These are phyloP conservation scores for Fonsecaea erecta DNA, from an alignment of 2,329 filamentous ascomycete species.

Conservation along the genomic window DNA sequence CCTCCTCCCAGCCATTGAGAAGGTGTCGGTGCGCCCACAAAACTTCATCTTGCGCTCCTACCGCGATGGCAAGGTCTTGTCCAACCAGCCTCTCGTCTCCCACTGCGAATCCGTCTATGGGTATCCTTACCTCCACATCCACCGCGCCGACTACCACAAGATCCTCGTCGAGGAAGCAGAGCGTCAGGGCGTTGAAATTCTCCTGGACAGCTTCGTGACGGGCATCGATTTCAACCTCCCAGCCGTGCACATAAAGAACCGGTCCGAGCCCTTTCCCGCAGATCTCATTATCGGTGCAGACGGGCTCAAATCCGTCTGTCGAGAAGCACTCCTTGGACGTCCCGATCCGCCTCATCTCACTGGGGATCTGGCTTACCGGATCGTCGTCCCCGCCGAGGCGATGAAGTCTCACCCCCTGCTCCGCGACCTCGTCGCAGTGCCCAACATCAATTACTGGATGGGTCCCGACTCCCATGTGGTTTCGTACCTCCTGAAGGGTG, in stretches of 20 bases:
- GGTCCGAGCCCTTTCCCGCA: constrained; percentile 41
- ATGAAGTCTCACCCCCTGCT: constrained; percentile 56
- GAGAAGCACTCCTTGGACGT: constrained; percentile 51
- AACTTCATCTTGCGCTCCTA: constrained; percentile 42
- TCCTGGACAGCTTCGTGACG: constrained; percentile 38
- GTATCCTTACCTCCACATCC: constrained; percentile 54
- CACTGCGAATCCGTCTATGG: constrained; percentile 40
- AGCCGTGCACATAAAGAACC: constrained; percentile 43
- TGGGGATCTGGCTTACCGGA: constrained; percentile 62
- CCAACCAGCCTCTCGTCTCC: constrained; percentile 42
- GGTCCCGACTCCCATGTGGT: constrained; percentile 59
- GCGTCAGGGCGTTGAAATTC: constrained; percentile 47
- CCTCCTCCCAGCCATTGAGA: constrained; percentile 38
- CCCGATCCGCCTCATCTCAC: constrained; percentile 56
- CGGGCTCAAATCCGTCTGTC: constrained; percentile 52
- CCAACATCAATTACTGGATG: constrained; percentile 60
- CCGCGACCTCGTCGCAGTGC: constrained; percentile 50
- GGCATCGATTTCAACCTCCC: constrained; percentile 39
- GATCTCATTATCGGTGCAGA: constrained; percentile 58
- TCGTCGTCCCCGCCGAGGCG: constrained; percentile 55
- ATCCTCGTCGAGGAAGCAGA: constrained; percentile 49
- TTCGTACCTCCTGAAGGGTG: constrained; percentile 53
- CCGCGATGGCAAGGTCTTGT: constrained; percentile 44
- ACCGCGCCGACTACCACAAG: constrained; percentile 56
- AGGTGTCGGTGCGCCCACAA: constrained; percentile 41